Base-by-base conservation (phyloP, 305 asterid species). In the Solanum chacoense region DNA sequence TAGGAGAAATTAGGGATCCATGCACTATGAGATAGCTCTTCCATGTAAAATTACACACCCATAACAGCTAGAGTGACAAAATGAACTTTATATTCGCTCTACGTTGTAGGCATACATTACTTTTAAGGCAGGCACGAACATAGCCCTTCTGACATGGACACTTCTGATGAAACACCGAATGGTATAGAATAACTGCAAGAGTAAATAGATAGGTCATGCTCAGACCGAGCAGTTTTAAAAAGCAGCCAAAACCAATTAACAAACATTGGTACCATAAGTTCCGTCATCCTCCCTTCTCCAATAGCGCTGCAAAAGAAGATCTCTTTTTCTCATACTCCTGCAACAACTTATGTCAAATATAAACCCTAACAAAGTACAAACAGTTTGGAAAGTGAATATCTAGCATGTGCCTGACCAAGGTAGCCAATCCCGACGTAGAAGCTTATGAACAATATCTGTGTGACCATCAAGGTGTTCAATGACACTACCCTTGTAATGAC, bases 281-380 rank as follows among this genome's bases (percentile, higher is more conserved):
- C 99, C 99, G 88, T 96, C 99, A 90, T 97, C 99, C 92, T 97
- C 99, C 92, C 99, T 94, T 93, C 99, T 94, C 99, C 99, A 97
- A 88, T 97, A 97, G 89, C 99, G 97, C 87, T 94, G 93, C 91
- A 97, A 91, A 81, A 97, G 92, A 91, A 97, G 97, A 93, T 97
- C 99, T 93, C 99, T 94, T 89, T 91, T 90, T 88, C 92, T 93
- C 99, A 96, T 96, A 88, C 99, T 98, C 99, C 99, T 97, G 91
- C 90, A 92, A 88, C 42, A 88, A 80, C 85, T 73, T 79, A 88
- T 80, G 88, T 87, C 77, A 77, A 37, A 69, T 87, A 88, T 88
- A 63, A 37, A 72, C 86, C 86, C 67, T 36, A 13, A 78, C 31
- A 35, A 87, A 86, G 5, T 37, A 80, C 72, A 85, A 31, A 88